phyloP scores from a whole-genome alignment of 2,329 filamentous ascomycete genomes.

The Clathrospora elynae region DNA sequence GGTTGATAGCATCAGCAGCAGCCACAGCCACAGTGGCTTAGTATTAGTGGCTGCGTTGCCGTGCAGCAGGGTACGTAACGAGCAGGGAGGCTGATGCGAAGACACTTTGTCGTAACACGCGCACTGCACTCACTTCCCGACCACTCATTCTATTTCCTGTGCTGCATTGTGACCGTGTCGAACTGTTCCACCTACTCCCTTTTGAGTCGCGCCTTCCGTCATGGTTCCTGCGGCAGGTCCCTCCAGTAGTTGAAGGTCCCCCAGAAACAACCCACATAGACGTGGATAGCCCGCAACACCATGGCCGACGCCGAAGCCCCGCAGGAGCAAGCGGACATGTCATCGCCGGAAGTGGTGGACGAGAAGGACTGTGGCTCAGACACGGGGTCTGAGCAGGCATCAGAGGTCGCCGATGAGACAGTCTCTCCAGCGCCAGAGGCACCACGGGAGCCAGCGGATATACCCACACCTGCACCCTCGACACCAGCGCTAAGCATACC shows the following conservation, averaged over 20 bases:
- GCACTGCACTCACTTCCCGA: constrained; percentile 1
- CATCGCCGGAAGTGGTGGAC: constrained; percentile 7
- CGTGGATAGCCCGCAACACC: constrained; percentile 25
- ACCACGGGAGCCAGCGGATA: constrained; percentile 24
- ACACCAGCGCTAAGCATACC: constrained; percentile 35
- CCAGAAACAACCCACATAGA: constrained; percentile 19
- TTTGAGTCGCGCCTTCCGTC: constrained; percentile 23
- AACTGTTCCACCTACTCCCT: constrained; percentile 10
- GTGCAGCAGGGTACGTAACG: no score
- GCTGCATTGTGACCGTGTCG: constrained; percentile 11
- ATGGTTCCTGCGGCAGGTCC: constrained; percentile 32
- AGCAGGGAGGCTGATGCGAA: constrained; percentile 36
- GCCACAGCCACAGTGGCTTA: no score
- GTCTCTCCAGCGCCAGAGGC: constrained; percentile 20
- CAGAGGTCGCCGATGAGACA: constrained; percentile 19
- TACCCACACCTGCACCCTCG: constrained; percentile 26
- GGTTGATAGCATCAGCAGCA: no score
- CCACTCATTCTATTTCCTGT: not conserved
- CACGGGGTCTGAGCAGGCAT: constrained; percentile 25
- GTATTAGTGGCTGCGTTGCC: no score
- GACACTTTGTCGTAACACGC: constrained; percentile 34
- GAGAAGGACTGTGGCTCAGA: constrained; percentile 19
- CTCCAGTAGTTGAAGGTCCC: constrained; percentile 27
- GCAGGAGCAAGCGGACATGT: constrained; percentile 17
- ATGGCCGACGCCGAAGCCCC: constrained; percentile 44